Evolutionary conservation across 805 yeast genomes (phyloP), one percentile per base, ranked within the genome.

Genomic region (Candida pseudofarinosa): DNA sequence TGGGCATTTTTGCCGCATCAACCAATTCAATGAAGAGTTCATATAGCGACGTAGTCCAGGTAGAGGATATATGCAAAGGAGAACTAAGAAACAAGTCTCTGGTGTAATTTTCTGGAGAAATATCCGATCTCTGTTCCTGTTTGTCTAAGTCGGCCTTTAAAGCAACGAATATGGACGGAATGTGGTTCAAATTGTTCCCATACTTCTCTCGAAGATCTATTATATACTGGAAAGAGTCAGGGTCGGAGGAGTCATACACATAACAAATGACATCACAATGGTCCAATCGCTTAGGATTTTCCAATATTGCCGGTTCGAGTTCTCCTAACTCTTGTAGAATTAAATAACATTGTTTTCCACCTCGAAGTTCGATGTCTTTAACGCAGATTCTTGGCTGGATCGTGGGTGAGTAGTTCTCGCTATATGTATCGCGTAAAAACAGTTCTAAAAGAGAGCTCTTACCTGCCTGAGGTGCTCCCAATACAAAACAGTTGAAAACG

Each of bases 311-410:
- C 0, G 86, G 81, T 57, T 88, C 96, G 23, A 85, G 67, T 48
- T 86, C 95, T 0, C 96, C 97, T 33, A 89, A 67, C 54, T 93
- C 99, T 59, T 91, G 96, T 41, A 93, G 58, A 40, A 93, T 88
- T 55, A 93, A 65, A 57, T 93, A 93, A 58, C 95, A 89, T 61
- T 93, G 99, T 56, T 88, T 90, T 2, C 99, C 98, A 2, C 98
- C 98, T 40, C 83, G 82, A 55, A 90, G 65, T 58, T 93, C 99
- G 10, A 93, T 89, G 53, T 93, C 89, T 57, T 93, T 93, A 1
- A 89, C 97, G 3, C 88, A 95, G 1, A 87, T 74, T 31, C 84
- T 73, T 2, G 95, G 90, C 43, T 78, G 80, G 12, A 88, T 80
- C 0, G 97, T 87, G 0, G 97, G 96, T 12, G 85, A 78, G 58